A percentile compares a stretch with the other conserved stretches of the same genome.
These are phyloP conservation scores for Nidularia pulvinata DNA, from an alignment of 768 basidiomycete genomes.

Conservation along the genomic window DNA sequence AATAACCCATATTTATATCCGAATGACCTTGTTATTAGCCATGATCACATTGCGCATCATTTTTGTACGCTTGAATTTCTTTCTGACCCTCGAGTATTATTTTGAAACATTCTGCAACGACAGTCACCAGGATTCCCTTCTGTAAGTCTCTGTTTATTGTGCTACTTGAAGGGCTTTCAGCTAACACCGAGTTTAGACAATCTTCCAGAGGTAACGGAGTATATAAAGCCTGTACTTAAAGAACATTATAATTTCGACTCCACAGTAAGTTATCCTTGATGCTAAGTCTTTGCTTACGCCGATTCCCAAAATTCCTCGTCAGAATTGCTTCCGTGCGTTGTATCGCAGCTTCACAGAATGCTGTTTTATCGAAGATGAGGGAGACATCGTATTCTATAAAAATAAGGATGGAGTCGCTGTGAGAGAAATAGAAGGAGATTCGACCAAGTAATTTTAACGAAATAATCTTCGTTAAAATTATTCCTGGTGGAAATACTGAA, in stretches of 20 bases:
- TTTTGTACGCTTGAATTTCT: slow-evolving; percentile 8
- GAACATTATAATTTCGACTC: slow-evolving; percentile 65
- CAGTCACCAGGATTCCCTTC: slow-evolving; percentile 56
- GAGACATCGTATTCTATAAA: slow-evolving; percentile 63
- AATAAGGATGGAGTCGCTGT: slow-evolving; percentile 37
- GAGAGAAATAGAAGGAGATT: not conserved
- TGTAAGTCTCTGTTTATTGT: slow-evolving; percentile 19
- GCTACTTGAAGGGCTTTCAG: not conserved
- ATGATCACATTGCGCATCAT: slow-evolving; percentile 32
- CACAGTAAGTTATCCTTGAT: slow-evolving; percentile 32
- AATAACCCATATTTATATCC: too few species aligned
- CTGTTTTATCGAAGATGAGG: slow-evolving; percentile 64
- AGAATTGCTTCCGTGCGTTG: slow-evolving; percentile 61
- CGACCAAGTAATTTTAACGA: too few species aligned
- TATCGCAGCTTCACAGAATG: slow-evolving; percentile 63
- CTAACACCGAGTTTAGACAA: slow-evolving; percentile 35
- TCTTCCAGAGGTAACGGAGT: slow-evolving; percentile 53
- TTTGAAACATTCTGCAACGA: slow-evolving; percentile 57
- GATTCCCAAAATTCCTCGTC: not conserved
- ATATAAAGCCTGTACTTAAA: slow-evolving; percentile 49
- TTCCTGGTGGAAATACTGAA: too few species aligned
- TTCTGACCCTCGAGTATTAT: slow-evolving; percentile 1
- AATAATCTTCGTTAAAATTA: too few species aligned
- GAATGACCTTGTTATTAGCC: slow-evolving; percentile 22
- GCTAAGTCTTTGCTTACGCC: not conserved